phyloP scores from a whole-genome alignment of 2,329 filamentous ascomycete genomes.

The Claviceps maximensis region DNA sequence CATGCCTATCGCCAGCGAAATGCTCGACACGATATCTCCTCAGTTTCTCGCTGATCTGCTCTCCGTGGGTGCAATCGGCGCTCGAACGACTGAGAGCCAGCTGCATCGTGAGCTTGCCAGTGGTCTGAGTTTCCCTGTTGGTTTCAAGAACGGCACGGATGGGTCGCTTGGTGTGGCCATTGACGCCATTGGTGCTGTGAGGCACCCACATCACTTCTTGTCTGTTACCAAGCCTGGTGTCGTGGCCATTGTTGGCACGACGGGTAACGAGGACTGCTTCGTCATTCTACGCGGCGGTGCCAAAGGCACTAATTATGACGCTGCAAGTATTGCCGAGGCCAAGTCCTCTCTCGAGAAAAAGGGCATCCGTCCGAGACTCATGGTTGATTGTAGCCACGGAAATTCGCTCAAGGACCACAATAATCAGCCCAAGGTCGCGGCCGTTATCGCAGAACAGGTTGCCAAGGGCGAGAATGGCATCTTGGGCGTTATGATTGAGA shows the following conservation, averaged over 20 bases:
- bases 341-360: constrained; percentile 72
- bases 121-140: constrained; percentile 91
- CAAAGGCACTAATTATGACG: constrained; percentile 88
- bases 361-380: constrained; percentile 59
- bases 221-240: constrained; percentile 96
- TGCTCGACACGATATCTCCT: constrained; percentile 97
- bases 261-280: constrained; percentile 93
- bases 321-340: constrained; percentile 63
- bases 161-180: constrained; percentile 83
- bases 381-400: constrained; percentile 97
- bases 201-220: constrained; percentile 83
- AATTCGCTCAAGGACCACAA: constrained; percentile 96
- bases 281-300: constrained; percentile 88
- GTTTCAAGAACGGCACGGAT: constrained; percentile 99
- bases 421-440: constrained; percentile 74
- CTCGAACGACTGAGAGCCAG: constrained; percentile 91
- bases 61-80: constrained; percentile 88
- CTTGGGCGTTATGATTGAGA: constrained; percentile 97
- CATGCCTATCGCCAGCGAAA: constrained; percentile 93
- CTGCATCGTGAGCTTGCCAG: constrained; percentile 91
- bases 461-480: constrained; percentile 77
- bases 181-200: constrained; percentile 86
- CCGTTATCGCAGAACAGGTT: constrained; percentile 70
- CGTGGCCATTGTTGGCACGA: constrained; percentile 85
- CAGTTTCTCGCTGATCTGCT: constrained; percentile 96